phyloP scores from a whole-genome alignment of 257 asterid genomes.

The Vinca minor region DNA sequence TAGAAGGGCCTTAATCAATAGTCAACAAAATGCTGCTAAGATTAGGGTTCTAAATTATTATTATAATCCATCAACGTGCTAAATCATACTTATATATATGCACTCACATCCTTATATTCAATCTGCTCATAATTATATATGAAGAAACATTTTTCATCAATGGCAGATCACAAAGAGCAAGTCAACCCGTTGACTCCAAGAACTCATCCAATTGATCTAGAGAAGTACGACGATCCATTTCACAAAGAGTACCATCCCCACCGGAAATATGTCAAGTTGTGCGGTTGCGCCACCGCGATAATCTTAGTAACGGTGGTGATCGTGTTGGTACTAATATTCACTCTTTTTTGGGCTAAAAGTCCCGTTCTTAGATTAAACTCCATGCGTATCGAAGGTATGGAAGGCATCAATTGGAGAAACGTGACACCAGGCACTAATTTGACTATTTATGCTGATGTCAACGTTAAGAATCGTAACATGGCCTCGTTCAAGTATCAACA shows the following conservation, averaged over 20 bases:
- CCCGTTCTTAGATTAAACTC: constrained; percentile 19
- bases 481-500: constrained; percentile 22
- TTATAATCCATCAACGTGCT: background rate
- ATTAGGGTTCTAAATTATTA: background rate
- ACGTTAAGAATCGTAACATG: constrained; percentile 26
- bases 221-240: constrained; percentile 15
- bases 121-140: background rate
- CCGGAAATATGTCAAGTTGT: constrained; percentile 22
- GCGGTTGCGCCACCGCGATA: constrained; percentile 23
- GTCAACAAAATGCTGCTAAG: background rate
- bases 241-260: constrained; percentile 17
- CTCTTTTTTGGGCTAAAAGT: constrained; percentile 25
- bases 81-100: background rate
- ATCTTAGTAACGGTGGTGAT: constrained; percentile 11
- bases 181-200: constrained; percentile 23
- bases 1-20: constrained; percentile 6
- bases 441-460: constrained; percentile 17
- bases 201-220: constrained; percentile 5
- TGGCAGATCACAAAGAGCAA: constrained; percentile 22
- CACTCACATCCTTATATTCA: background rate
- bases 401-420: constrained; percentile 7
- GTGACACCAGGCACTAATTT: constrained; percentile 14
- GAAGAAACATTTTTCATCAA: background rate
- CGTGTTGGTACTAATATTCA: constrained; percentile 18
- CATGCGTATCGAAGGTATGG: constrained; percentile 21